phyloP scores from a whole-genome alignment of 352 stramenopile genomes.

The Phytophthora nicotianae region DNA sequence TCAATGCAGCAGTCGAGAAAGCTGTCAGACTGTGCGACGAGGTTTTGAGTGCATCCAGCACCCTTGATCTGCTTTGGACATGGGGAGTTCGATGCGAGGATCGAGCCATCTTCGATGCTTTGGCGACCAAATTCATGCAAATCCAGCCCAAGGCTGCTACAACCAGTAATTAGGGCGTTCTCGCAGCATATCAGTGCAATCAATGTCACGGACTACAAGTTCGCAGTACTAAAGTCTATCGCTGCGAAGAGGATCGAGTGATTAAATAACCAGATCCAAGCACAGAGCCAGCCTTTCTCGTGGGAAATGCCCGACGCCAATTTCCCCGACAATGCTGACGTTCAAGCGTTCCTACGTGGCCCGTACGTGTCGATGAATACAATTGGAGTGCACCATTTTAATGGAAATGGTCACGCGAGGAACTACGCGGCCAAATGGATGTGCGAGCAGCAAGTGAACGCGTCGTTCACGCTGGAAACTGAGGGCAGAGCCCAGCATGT shows the following conservation, averaged over 20 bases:
- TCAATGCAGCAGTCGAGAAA: slow-evolving; percentile 5
- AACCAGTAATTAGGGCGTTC: slow-evolving; percentile 3
- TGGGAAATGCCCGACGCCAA: neutral
- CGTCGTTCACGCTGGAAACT: neutral
- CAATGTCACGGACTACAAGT: neutral
- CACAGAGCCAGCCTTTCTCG: neutral
- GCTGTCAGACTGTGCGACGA: neutral
- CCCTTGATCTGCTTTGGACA: slow-evolving; percentile 11
- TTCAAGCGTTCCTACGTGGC: slow-evolving; percentile 22
- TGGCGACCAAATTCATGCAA: slow-evolving; percentile 10
- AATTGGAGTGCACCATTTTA: neutral
- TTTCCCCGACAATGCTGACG: slow-evolving; percentile 8
- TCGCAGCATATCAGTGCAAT: neutral
- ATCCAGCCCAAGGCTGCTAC: slow-evolving; percentile 8
- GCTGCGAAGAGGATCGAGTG: neutral
- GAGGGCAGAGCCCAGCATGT: neutral
- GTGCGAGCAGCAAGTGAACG: slow-evolving; percentile 6
- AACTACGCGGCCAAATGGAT: slow-evolving; percentile 2
- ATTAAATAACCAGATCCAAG: neutral
- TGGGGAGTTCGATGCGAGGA: neutral
- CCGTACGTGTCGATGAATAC: slow-evolving; percentile 8
- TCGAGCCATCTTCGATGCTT: slow-evolving; percentile 1
- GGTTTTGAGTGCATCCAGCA: slow-evolving; percentile 2
- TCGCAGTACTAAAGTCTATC: neutral
- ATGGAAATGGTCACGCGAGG: neutral